Percentiles rank a stretch among this genome's conserved stretches.
These are phyloP conservation scores for Phytophthora aleatoria DNA, from an alignment of 352 stramenopile genomes.

Conservation along the genomic window DNA sequence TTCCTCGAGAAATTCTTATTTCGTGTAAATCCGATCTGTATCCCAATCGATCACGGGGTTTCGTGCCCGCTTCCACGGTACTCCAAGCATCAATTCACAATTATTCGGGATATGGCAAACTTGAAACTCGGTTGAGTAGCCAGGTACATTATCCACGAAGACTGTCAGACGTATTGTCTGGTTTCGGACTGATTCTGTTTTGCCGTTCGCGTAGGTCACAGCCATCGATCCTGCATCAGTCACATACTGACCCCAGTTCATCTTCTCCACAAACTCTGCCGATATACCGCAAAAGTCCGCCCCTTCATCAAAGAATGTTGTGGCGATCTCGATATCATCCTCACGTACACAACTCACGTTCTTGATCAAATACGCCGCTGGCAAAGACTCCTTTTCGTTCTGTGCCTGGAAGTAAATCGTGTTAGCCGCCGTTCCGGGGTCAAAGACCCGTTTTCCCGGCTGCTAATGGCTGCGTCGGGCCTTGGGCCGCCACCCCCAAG, in stretches of 20 bases:
- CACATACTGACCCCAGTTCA: not conserved
- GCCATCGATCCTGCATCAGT: not conserved
- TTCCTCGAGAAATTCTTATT: not conserved
- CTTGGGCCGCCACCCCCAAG: slow-evolving; percentile 6
- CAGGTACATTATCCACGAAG: not conserved
- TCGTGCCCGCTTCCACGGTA: slow-evolving; percentile 1
- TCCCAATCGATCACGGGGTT: slow-evolving; percentile 3
- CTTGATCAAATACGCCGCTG: slow-evolving; percentile 8
- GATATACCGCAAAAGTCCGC: slow-evolving; percentile 9
- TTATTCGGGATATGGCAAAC: slow-evolving; percentile 6
- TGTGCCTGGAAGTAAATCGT: slow-evolving; percentile 1
- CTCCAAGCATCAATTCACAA: slow-evolving; percentile 7
- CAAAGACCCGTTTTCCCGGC: slow-evolving; percentile 8
- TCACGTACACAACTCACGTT: not conserved
- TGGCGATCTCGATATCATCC: not conserved
- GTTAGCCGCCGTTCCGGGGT: slow-evolving; percentile 2
- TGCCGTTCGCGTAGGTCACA: slow-evolving; percentile 5
- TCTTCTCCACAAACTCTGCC: not conserved
- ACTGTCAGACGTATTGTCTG: not conserved
- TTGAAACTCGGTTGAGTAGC: not conserved
- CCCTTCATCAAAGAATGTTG: slow-evolving; percentile 9
- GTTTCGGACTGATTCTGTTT: not conserved
- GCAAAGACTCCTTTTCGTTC: not conserved
- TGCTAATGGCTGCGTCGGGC: slow-evolving; percentile 5
- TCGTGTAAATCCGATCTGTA: slow-evolving; percentile 7